phyloP scores from a whole-genome alignment of 2,329 filamentous ascomycete species.

The Bipolaris sorokiniana region DNA sequence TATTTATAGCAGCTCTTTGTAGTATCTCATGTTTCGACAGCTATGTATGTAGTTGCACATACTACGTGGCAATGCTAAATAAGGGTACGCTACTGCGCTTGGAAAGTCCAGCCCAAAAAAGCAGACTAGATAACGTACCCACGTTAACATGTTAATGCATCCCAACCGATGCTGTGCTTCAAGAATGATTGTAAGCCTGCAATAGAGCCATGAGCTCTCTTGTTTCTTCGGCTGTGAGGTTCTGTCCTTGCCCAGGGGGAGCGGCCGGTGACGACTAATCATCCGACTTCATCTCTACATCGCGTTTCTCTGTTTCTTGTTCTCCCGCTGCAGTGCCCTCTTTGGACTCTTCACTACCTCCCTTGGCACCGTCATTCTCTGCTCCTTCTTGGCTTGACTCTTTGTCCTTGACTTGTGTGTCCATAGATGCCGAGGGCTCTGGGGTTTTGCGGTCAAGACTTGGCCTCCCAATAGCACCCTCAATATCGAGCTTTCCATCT shows the following conservation, averaged over 20 bases:
- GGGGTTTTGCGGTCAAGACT: constrained; percentile 43
- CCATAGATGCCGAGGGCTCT: constrained; percentile 11
- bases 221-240: neutral
- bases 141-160: neutral
- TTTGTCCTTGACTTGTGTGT: constrained; percentile 25
- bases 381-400: constrained; percentile 27
- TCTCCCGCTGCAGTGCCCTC: neutral
- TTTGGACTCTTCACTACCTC: neutral
- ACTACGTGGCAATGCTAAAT: too few relatives aligned
- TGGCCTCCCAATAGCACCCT: constrained; percentile 46
- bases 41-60: too few relatives aligned
- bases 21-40: too few relatives aligned
- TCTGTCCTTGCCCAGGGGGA: neutral
- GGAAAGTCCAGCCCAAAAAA: too few relatives aligned
- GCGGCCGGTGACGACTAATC: constrained; percentile 9
- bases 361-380: neutral
- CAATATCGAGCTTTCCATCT: constrained; percentile 57
- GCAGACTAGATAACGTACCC: neutral
- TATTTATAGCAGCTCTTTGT: too few relatives aligned
- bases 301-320: constrained; percentile 2
- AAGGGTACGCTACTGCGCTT: too few relatives aligned
- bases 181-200: neutral
- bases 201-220: neutral
- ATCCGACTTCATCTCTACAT: constrained; percentile 20
- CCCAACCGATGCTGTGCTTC: neutral